Conservation (phyloP, 306 rosid species). For the Notholithocarpus densiflorus region DNA sequence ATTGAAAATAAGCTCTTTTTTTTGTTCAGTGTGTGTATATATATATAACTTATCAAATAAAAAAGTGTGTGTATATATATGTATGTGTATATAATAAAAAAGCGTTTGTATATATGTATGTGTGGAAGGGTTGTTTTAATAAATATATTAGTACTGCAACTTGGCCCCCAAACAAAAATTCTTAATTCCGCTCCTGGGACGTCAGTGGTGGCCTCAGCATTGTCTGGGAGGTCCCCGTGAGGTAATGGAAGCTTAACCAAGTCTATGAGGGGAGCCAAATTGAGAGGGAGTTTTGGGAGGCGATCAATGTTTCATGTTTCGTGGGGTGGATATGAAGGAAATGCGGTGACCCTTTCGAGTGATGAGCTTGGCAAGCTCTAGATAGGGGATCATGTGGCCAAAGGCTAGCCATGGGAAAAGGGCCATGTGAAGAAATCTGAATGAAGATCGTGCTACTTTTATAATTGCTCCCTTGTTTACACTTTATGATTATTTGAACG, state of each 20-base stretch:
- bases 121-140: too few species aligned
- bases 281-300: conserved; percentile 37
- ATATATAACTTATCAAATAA: too few species aligned
- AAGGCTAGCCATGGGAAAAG: conserved; percentile 59
- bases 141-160: too few species aligned
- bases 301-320: conserved; percentile 62
- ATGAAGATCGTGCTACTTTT: too few species aligned
- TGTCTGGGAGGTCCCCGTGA: conserved; percentile 25
- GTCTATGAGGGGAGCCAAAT: conserved; percentile 15
- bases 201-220: conserved; percentile 40
- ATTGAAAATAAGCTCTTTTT: too few species aligned
- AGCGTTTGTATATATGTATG: too few species aligned
- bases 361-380: conserved; percentile 44
- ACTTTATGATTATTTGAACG: not conserved
- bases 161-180: too few species aligned
- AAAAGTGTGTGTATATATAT: too few species aligned
- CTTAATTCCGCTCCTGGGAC: too few species aligned
- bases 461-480: too few species aligned
- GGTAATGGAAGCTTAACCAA: conserved; percentile 43
- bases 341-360: conserved; percentile 52
- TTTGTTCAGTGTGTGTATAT: too few species aligned
- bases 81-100: too few species aligned
- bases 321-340: conserved; percentile 52
- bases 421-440: conserved; percentile 31
- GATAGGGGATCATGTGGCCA: conserved; percentile 49